A percentile compares a stretch with the other conserved stretches of the same genome.
Conservation (phyloP, 306 rosid genomes). For the Casuarina glauca region DNA sequence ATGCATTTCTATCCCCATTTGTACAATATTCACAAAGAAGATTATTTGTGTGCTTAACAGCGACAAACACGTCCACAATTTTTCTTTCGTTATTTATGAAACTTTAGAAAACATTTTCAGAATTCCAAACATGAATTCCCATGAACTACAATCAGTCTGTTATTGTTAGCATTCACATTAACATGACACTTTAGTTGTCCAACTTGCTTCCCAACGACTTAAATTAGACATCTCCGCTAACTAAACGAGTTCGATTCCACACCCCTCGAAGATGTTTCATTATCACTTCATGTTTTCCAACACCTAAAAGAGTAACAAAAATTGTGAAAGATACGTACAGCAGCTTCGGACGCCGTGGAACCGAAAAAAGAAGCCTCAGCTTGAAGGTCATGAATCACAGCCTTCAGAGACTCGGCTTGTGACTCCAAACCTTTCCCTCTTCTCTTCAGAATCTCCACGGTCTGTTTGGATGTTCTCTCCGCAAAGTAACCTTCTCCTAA, state of each 20-base stretch:
- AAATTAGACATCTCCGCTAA: too few species aligned
- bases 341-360: conserved; percentile 59
- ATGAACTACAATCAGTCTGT: background rate
- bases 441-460: conserved; percentile 73
- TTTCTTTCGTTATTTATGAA: too few species aligned
- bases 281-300: background rate
- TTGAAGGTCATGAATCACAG: conserved; percentile 58
- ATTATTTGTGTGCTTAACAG: background rate
- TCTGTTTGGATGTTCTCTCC: conserved; percentile 76
- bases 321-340: conserved; percentile 32
- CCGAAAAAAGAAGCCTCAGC: conserved; percentile 65
- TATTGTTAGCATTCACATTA: background rate
- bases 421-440: conserved; percentile 69
- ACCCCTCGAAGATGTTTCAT: background rate
- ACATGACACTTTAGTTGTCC: background rate
- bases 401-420: conserved; percentile 64
- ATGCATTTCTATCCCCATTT: background rate
- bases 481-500: conserved; percentile 88
- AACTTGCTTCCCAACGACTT: background rate
- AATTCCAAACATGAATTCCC: too few species aligned
- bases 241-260: background rate
- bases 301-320: background rate
- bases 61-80: background rate
- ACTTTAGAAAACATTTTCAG: too few species aligned
- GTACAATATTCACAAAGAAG: background rate